Conservation (phyloP, 345 rosid genomes). For the Gossypium thurberi region DNA sequence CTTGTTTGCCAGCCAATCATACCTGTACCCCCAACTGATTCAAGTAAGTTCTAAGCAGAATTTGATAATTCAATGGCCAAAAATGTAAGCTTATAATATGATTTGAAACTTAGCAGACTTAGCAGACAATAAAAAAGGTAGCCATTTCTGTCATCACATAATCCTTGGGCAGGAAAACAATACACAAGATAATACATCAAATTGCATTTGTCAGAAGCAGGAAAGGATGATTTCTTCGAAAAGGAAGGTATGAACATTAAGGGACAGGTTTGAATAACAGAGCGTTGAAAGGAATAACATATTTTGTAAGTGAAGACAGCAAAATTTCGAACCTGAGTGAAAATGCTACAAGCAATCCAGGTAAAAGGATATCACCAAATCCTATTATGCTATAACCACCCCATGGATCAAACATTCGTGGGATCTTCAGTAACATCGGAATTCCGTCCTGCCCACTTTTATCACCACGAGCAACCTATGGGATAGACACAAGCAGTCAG, state of each 20-base stretch:
- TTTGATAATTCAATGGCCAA: background rate
- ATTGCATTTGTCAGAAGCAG: background rate
- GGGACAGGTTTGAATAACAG: background rate
- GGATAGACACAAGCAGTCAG: conserved; percentile 9
- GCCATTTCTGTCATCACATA: background rate
- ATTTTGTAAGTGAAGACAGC: background rate
- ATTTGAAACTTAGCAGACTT: background rate
- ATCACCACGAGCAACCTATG: conserved; percentile 95
- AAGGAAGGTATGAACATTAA: background rate
- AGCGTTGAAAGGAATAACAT: background rate
- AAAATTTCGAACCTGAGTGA: conserved; percentile 55
- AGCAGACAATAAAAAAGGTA: background rate
- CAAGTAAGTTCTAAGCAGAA: background rate
- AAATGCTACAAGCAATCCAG: conserved; percentile 83
- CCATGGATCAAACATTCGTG: conserved; percentile 97
- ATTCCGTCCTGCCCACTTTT: conserved; percentile 93
- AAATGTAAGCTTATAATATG: background rate
- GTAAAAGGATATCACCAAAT: conserved; percentile 95
- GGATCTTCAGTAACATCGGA: conserved; percentile 93
- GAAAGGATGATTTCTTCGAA: background rate
- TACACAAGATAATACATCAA: background rate
- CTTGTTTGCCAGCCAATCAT: conserved; percentile 86
- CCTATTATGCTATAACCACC: conserved; percentile 98
- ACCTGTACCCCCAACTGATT: conserved; percentile 36
- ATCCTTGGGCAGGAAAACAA: background rate